Evolutionary conservation across 495 filamentous ascomycete genomes (phyloP).

Genomic region (Chaetomium cochliodes): DNA sequence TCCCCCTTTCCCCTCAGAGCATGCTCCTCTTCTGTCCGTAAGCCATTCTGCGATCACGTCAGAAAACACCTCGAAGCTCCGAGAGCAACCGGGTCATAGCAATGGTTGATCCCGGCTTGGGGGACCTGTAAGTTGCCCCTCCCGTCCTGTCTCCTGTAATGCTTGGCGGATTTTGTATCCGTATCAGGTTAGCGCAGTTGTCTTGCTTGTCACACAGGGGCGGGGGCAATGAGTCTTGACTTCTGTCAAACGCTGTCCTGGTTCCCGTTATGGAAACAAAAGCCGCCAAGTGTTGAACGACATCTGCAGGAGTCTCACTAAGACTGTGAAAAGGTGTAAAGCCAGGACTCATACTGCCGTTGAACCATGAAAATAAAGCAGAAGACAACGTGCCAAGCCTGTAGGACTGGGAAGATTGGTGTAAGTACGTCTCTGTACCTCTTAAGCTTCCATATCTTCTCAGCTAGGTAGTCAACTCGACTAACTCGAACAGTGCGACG

Average conservation of each 20-base stretch:
- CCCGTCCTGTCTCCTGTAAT: not conserved
- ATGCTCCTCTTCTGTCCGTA: not conserved
- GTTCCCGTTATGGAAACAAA: slow-evolving; percentile 14
- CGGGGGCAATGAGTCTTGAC: not conserved
- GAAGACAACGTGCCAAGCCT: slow-evolving; percentile 27
- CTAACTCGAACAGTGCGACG: slow-evolving; percentile 28
- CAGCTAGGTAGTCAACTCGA: too few relatives aligned
- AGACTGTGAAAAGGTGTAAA: not conserved
- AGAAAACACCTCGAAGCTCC: not conserved
- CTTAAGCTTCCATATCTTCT: too few relatives aligned
- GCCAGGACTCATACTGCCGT: not conserved
- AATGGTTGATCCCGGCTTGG: not conserved
- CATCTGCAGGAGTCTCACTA: not conserved
- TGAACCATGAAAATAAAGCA: slow-evolving; percentile 29
- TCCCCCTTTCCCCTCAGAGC: too few relatives aligned
- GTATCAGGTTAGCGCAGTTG: slow-evolving; percentile 19
- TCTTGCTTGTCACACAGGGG: not conserved
- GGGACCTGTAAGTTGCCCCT: not conserved
- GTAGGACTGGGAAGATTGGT: slow-evolving; percentile 28
- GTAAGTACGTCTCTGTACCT: slow-evolving; percentile 12
- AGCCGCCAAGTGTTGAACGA: slow-evolving; percentile 16
- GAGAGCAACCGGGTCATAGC: not conserved
- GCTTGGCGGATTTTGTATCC: slow-evolving; percentile 26
- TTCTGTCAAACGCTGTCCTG: not conserved
- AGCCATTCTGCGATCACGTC: not conserved